Evolutionary conservation across 108 stramenopile species (phyloP).

Genomic region (Discostella stelligeroides): DNA sequence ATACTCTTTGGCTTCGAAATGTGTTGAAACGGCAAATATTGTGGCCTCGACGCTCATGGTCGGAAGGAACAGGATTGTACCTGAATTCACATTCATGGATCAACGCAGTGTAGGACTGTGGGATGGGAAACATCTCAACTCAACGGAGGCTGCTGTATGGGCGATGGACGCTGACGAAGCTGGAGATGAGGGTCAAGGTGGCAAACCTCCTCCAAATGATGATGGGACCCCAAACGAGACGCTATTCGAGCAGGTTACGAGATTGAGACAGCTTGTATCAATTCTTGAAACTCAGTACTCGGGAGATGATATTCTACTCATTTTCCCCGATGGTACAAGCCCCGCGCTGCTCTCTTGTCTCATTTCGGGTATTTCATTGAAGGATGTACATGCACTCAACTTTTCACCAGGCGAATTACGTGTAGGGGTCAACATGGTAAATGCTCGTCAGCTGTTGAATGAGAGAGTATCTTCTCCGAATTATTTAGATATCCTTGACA

Average conservation of each 20-base stretch:
- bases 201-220: constrained; percentile 61
- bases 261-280: constrained; percentile 59
- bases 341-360: constrained; percentile 55
- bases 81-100: constrained; percentile 70
- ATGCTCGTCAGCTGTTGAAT: constrained; percentile 19
- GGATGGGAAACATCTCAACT: constrained; percentile 41
- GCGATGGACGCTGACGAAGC: constrained; percentile 40
- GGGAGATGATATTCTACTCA: constrained; percentile 57
- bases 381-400: constrained; percentile 48
- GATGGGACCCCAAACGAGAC: constrained; percentile 70
- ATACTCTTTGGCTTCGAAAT: constrained; percentile 50
- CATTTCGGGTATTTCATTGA: constrained; percentile 58
- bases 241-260: constrained; percentile 47
- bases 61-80: constrained; percentile 48
- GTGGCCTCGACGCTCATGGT: constrained; percentile 51
- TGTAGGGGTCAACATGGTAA: constrained; percentile 40
- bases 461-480: constrained; percentile 15
- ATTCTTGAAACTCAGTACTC: constrained; percentile 61
- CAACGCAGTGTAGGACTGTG: constrained; percentile 53
- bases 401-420: constrained; percentile 58
- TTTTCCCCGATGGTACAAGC: constrained; percentile 65
- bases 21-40: constrained; percentile 57
- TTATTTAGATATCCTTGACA: constrained; percentile 33
- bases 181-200: constrained; percentile 47
- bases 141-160: constrained; percentile 44